Evolutionary conservation across 768 basidiomycete genomes (phyloP).

Genomic region (Pisolithus orientalis): DNA sequence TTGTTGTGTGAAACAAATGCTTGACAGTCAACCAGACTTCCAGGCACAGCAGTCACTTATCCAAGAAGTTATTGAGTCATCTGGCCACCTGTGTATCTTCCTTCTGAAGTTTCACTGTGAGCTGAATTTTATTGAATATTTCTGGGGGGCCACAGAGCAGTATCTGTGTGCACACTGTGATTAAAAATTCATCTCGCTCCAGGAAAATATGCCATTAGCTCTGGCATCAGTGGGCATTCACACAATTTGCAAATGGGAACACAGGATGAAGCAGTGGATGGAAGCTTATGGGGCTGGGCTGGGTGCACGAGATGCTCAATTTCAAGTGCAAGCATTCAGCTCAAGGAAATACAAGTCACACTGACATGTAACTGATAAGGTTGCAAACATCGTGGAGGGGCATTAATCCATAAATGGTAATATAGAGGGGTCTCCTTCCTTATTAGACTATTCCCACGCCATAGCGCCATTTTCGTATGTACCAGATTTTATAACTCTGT

Average conservation of each 20-base stretch:
- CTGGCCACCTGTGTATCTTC: slow-evolving; percentile 24
- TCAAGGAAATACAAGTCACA: slow-evolving; percentile 12
- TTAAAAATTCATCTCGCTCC: slow-evolving; percentile 17
- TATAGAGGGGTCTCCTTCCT: background rate
- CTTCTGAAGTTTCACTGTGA: no score
- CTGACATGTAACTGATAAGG: background rate
- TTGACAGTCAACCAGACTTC: slow-evolving; percentile 22
- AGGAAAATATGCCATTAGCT: slow-evolving; percentile 19
- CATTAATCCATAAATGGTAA: background rate
- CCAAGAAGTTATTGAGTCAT: slow-evolving; percentile 17
- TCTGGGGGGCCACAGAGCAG: slow-evolving; percentile 1
- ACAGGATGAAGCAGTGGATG: slow-evolving; percentile 13
- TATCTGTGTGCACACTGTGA: slow-evolving; percentile 14
- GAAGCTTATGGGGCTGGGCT: slow-evolving; percentile 11
- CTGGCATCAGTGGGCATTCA: slow-evolving; percentile 10
- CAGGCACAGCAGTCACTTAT: slow-evolving; percentile 16
- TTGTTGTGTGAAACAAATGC: slow-evolving; percentile 20
- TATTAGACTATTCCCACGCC: background rate
- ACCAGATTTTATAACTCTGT: no score
- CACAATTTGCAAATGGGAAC: slow-evolving; percentile 12
- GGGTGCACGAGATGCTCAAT: slow-evolving; percentile 9
- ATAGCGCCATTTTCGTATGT: no score
- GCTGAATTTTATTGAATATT: no score
- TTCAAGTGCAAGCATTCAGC: slow-evolving; percentile 8
- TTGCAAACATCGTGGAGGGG: background rate